These are phyloP conservation scores for Adansonia rubrostipa DNA, from an alignment of 441 rosid genomes.

Conservation along the genomic window DNA sequence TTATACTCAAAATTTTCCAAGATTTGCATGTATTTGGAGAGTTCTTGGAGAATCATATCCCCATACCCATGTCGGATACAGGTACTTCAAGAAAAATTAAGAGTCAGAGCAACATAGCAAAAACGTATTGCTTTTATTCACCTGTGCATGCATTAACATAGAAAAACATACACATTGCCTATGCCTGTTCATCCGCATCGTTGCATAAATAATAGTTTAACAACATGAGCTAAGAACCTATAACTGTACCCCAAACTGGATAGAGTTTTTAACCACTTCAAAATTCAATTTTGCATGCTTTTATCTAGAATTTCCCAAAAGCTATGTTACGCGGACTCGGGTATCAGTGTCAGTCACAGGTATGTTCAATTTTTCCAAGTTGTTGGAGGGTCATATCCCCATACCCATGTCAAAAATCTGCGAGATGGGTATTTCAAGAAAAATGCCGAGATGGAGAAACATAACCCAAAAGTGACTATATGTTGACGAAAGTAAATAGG, in stretches of 20 bases:
- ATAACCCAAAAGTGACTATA: background rate
- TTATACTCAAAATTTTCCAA: background rate
- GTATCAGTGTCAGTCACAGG: no score
- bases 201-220: background rate
- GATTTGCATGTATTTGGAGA: no score
- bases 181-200: background rate
- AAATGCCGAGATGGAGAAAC: no score
- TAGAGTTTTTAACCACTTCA: background rate
- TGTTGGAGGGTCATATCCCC: no score
- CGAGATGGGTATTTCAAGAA: no score
- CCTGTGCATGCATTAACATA: background rate
- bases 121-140: background rate
- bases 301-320: background rate
- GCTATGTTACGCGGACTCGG: no score
- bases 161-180: background rate
- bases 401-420: no score
- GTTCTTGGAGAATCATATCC: no score
- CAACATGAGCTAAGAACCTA: background rate
- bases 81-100: no score
- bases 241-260: background rate
- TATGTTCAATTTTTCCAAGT: no score
- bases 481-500: constrained; percentile 2
- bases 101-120: background rate
- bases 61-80: no score
- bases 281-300: constrained; percentile 3